A percentile compares a stretch with the other conserved stretches of the same genome.
phyloP scores from a whole-genome alignment of 2,329 filamentous ascomycete species.

The Chaetomium sp. region DNA sequence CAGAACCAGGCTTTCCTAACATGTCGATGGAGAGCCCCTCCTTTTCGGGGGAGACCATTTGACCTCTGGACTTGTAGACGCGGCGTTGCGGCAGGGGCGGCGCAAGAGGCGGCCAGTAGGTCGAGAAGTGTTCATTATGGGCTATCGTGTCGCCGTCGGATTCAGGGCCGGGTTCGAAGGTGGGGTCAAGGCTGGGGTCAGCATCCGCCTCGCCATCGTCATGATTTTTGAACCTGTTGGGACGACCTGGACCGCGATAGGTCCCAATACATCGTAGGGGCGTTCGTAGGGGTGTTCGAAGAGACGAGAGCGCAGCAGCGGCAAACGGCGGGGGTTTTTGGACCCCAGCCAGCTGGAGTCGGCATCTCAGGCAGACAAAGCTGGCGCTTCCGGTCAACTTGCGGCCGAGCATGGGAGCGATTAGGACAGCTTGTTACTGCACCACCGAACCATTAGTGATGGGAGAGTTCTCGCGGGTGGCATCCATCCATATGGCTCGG shows the following conservation, averaged over 20 bases:
- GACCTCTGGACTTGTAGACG: constrained; percentile 27
- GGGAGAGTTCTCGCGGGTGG: background rate
- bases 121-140: background rate
- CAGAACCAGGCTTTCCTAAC: constrained; percentile 46
- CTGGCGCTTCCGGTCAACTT: constrained; percentile 39
- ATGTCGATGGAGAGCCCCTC: constrained; percentile 39
- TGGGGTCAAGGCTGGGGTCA: background rate
- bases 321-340: constrained; percentile 2
- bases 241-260: background rate
- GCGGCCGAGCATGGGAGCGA: constrained; percentile 41
- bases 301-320: background rate
- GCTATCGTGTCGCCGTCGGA: background rate
- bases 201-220: background rate
- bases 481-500: background rate
- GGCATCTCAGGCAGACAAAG: constrained; percentile 46
- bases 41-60: constrained; percentile 23
- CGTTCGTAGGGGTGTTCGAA: constrained; percentile 1
- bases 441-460: constrained; percentile 7
- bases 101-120: background rate
- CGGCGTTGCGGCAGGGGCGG: background rate
- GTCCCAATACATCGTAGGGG: constrained; percentile 6
- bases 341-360: constrained; percentile 40
- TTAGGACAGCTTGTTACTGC: constrained; percentile 9
- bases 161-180: background rate
- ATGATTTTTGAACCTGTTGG: background rate